Conservation (phyloP, 305 asterid species). For the Fraxinus floribunda region DNA sequence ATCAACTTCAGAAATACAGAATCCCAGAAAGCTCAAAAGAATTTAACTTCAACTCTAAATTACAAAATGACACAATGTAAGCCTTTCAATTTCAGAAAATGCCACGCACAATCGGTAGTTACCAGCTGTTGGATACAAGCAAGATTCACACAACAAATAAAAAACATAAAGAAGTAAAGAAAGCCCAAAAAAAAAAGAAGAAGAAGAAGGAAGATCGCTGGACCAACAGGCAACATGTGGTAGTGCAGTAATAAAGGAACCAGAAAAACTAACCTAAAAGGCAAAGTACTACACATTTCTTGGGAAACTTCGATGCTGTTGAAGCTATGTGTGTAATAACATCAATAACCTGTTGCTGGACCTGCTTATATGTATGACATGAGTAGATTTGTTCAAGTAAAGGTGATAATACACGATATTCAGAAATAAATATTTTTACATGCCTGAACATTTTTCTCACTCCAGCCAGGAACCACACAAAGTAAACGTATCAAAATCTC, state of each 20-base stretch:
- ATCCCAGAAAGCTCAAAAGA: conserved; percentile 12
- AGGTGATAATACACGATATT: conserved; percentile 6
- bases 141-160: conserved; percentile 8
- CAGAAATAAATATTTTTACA: conserved; percentile 11
- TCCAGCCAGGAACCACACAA: conserved; percentile 95
- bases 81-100: conserved; percentile 18
- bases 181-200: not conserved
- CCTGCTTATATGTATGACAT: conserved; percentile 54
- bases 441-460: conserved; percentile 99
- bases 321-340: conserved; percentile 69
- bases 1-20: conserved; percentile 9
- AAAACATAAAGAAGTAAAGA: not conserved
- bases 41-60: conserved; percentile 1
- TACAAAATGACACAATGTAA: conserved; percentile 15
- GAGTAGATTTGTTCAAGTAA: conserved; percentile 23
- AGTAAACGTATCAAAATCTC: conserved; percentile 89
- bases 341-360: conserved; percentile 93
- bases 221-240: not conserved
- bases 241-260: not conserved
- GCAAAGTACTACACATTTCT: conserved; percentile 90
- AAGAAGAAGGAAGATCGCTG: not conserved
- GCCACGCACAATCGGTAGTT: conserved; percentile 9
- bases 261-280: conserved; percentile 56
- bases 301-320: conserved; percentile 81
- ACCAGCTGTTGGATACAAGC: conserved; percentile 5